phyloP scores from a whole-genome alignment of 2,329 filamentous ascomycete genomes.

The Didymella segeticola region DNA sequence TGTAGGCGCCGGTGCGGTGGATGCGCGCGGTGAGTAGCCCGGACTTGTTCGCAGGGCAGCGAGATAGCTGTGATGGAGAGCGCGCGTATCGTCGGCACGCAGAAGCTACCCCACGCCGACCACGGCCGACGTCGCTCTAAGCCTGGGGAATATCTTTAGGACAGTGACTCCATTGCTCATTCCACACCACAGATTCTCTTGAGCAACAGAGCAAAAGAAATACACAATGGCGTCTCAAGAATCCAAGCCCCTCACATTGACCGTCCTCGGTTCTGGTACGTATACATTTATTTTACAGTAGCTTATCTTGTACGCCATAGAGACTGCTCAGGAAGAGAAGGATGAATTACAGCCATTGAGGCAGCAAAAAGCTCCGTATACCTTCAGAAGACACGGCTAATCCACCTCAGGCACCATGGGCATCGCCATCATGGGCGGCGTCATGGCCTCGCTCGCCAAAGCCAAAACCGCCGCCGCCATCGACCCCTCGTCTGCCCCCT shows the following conservation, averaged over 20 bases:
- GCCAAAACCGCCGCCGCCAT: constrained; percentile 43
- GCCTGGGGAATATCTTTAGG: constrained; percentile 4
- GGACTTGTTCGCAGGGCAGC: background rate
- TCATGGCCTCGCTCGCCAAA: constrained; percentile 72
- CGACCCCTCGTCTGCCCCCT: constrained; percentile 49
- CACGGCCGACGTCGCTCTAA: constrained; percentile 20
- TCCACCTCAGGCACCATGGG: constrained; percentile 75
- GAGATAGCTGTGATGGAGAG: constrained; percentile 7
- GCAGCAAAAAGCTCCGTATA: background rate
- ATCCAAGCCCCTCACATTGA: constrained; percentile 67
- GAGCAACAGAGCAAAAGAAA: background rate
- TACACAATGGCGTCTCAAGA: constrained; percentile 41
- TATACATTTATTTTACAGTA: constrained; percentile 49
- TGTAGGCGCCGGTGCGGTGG: background rate
- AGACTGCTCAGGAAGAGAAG: background rate
- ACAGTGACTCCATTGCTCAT: constrained; percentile 12
- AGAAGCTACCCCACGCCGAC: constrained; percentile 18
- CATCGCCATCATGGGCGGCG: constrained; percentile 80
- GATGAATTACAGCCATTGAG: background rate
- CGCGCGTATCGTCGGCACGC: constrained; percentile 32
- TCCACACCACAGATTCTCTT: constrained; percentile 7
- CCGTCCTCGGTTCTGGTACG: constrained; percentile 82
- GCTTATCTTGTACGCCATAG: background rate
- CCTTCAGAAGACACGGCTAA: background rate
- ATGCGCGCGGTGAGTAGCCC: background rate